Evolutionary conservation across 352 stramenopile genomes (phyloP).

Genomic region (Pythium insidiosum): DNA sequence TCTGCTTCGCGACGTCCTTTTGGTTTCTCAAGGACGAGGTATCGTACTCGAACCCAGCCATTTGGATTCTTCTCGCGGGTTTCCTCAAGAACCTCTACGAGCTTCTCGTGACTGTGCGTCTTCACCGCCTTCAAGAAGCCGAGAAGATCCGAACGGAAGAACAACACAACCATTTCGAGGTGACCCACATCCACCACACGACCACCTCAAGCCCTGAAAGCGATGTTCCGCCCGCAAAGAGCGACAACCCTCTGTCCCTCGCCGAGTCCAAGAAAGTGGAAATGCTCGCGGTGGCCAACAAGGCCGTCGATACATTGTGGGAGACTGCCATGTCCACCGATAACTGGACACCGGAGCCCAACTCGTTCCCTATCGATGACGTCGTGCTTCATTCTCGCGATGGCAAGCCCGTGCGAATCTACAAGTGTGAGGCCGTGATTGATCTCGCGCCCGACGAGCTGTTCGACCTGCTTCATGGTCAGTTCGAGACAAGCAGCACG

Average conservation of each 20-base stretch:
- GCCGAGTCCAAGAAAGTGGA: slow-evolving; percentile 17
- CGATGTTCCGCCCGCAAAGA: not conserved
- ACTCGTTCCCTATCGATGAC: slow-evolving; percentile 41
- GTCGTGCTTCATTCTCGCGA: slow-evolving; percentile 61
- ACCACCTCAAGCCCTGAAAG: not conserved
- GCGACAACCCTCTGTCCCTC: slow-evolving; percentile 6
- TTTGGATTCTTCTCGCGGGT: slow-evolving; percentile 65
- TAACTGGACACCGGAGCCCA: slow-evolving; percentile 52
- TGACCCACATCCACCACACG: slow-evolving; percentile 4
- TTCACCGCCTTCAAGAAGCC: slow-evolving; percentile 13
- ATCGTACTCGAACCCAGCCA: slow-evolving; percentile 51
- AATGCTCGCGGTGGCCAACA: slow-evolving; percentile 35
- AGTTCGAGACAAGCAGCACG: slow-evolving; percentile 59
- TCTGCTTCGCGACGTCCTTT: slow-evolving; percentile 55
- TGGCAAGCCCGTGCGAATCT: slow-evolving; percentile 61
- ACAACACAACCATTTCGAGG: slow-evolving; percentile 6
- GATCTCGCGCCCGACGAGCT: slow-evolving; percentile 65
- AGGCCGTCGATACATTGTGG: slow-evolving; percentile 43
- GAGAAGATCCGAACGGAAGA: slow-evolving; percentile 4
- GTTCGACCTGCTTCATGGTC: slow-evolving; percentile 70
- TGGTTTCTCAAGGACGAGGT: slow-evolving; percentile 82
- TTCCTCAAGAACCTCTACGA: slow-evolving; percentile 74
- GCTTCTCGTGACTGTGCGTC: slow-evolving; percentile 23
- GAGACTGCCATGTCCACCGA: slow-evolving; percentile 38
- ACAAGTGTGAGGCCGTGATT: slow-evolving; percentile 67